Percentiles rank a stretch among this genome's conserved stretches.
Evolutionary conservation across 306 rosid species (phyloP).

Genomic region (Vigna reflexopilosa): DNA sequence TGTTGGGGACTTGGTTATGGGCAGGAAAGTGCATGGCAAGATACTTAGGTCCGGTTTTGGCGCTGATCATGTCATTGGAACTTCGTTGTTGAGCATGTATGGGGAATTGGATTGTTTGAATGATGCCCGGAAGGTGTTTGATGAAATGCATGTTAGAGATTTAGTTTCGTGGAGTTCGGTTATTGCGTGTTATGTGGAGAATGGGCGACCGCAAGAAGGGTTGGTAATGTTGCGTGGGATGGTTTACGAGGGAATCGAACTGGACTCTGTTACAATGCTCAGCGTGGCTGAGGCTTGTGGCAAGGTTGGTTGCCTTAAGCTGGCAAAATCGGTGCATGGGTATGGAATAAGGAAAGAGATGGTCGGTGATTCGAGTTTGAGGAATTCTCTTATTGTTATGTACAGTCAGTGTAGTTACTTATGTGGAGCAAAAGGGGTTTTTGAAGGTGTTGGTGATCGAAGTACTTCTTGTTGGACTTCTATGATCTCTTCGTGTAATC

Average conservation of each 20-base stretch:
- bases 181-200: slow-evolving; percentile 68
- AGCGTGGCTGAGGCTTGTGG: slow-evolving; percentile 80
- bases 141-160: slow-evolving; percentile 71
- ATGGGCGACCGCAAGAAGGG: slow-evolving; percentile 63
- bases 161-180: slow-evolving; percentile 82
- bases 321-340: slow-evolving; percentile 73
- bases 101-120: slow-evolving; percentile 63
- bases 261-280: slow-evolving; percentile 71
- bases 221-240: slow-evolving; percentile 65
- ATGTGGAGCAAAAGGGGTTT: slow-evolving; percentile 54
- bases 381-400: slow-evolving; percentile 67
- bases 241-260: slow-evolving; percentile 63
- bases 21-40: slow-evolving; percentile 76
- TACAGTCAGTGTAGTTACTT: slow-evolving; percentile 73
- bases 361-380: slow-evolving; percentile 55
- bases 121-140: slow-evolving; percentile 71
- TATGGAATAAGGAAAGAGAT: slow-evolving; percentile 62
- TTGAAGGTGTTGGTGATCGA: slow-evolving; percentile 41
- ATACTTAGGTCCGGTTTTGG: slow-evolving; percentile 63
- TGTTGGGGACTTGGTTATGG: slow-evolving; percentile 56
- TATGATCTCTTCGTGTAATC: slow-evolving; percentile 78
- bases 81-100: slow-evolving; percentile 73
- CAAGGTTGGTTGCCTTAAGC: slow-evolving; percentile 58
- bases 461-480: slow-evolving; percentile 77
- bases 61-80: slow-evolving; percentile 66